phyloP scores from a whole-genome alignment of 441 rosid species.

The Kokia cookei region DNA sequence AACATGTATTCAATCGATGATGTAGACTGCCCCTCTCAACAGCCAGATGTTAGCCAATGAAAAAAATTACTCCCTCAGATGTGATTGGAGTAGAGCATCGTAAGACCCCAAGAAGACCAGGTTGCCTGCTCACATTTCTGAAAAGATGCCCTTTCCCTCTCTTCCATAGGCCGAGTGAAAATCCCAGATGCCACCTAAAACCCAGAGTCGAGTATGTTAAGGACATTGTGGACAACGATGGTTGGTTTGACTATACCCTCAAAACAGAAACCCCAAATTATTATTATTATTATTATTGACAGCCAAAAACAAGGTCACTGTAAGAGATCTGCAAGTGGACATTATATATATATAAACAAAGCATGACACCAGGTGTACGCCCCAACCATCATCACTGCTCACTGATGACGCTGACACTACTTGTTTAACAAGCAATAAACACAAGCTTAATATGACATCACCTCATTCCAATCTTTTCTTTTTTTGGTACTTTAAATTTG shows the following conservation, averaged over 20 bases:
- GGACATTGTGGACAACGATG: neutral
- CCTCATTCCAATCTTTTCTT: neutral
- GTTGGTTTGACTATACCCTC: neutral
- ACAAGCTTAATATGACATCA: conserved; percentile 7
- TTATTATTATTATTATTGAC: neutral
- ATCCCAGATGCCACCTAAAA: neutral
- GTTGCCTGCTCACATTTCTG: neutral
- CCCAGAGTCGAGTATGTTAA: neutral
- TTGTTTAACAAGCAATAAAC: conserved; percentile 5
- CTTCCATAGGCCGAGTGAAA: neutral
- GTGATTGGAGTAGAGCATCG: neutral
- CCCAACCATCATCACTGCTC: neutral
- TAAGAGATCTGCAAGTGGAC: neutral
- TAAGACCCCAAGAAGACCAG: neutral
- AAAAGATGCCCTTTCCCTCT: neutral
- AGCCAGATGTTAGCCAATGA: neutral
- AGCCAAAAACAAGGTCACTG: neutral
- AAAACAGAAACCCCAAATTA: neutral
- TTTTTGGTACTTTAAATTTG: neutral
- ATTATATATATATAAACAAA: neutral
- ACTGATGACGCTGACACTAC: neutral
- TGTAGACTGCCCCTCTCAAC: neutral
- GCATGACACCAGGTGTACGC: neutral
- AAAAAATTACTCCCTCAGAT: neutral
- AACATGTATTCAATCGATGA: neutral